Conservation (phyloP, 805 yeast species). For the Huiozyma naganishii region DNA sequence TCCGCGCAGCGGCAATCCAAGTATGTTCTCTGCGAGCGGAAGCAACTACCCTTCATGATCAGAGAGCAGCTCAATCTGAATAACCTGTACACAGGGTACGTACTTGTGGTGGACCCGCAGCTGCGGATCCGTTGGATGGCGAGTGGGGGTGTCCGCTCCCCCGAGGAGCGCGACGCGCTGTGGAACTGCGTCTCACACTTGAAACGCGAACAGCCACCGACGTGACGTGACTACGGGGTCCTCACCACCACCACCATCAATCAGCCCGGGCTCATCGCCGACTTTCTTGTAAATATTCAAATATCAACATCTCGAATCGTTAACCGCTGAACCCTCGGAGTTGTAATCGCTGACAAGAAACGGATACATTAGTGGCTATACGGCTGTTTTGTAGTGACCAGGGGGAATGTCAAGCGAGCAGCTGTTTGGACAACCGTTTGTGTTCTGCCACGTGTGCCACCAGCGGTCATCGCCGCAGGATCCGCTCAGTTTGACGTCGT, state of each 20-base stretch:
- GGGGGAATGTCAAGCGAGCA: too few species aligned
- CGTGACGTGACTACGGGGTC: not conserved
- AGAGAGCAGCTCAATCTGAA: slow-evolving; percentile 53
- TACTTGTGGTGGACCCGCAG: slow-evolving; percentile 63
- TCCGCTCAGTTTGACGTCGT: slow-evolving; percentile 28
- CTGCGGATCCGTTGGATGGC: slow-evolving; percentile 86
- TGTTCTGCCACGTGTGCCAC: slow-evolving; percentile 28
- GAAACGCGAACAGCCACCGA: slow-evolving; percentile 1
- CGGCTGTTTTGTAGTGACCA: too few species aligned
- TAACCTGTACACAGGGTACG: slow-evolving; percentile 74
- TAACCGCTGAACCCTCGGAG: too few species aligned
- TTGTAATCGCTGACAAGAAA: too few species aligned
- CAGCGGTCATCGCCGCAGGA: slow-evolving; percentile 10
- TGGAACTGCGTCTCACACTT: slow-evolving; percentile 4
- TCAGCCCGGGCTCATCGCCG: too few species aligned
- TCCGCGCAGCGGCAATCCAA: slow-evolving; percentile 42
- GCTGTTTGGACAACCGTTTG: slow-evolving; percentile 21
- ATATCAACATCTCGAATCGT: too few species aligned
- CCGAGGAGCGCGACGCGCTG: slow-evolving; percentile 49
- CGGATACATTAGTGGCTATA: too few species aligned
- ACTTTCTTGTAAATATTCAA: too few species aligned
- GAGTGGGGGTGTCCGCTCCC: slow-evolving; percentile 59
- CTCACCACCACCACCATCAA: too few species aligned
- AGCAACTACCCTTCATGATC: slow-evolving; percentile 43
- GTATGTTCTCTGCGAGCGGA: slow-evolving; percentile 56